Base-by-base conservation (phyloP, 495 filamentous ascomycete genomes). In the Parmelia sp. region DNA sequence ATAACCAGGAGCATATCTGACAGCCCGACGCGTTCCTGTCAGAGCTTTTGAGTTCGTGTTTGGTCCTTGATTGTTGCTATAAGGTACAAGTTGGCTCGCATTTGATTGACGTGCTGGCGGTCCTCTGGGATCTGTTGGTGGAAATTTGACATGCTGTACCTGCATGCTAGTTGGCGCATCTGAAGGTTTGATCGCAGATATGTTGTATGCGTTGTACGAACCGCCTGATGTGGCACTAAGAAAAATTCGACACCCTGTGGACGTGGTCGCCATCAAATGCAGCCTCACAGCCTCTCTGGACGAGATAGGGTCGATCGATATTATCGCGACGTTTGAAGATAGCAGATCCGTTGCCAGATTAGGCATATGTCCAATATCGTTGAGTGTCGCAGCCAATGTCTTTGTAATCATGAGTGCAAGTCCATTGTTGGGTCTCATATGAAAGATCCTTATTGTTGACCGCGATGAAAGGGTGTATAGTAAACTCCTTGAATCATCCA, bases 111-210 rank as follows among this genome's bases (percentile, higher is more conserved):
- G 53, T 63, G 42, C 31, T 47, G 66, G 45, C 21, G 65, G 19
- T 29, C 58, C 45, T 35, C 62, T 44, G 56, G 65, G 60, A 58
- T 83, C 76, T 57, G 79, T 70, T 0, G 94, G 93, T 12, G 94
- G 95, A 62, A 96, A 96, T 69, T 92, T 95, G 72, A 97, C 87
- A 69, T 93, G 92, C 67, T 95, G 90, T 27, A 97, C 86, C 72
- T 96, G 92, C 92, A 99, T 97, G 76, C 91, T 97, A 58, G 88
- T 93, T 5, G 95, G 93, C 0, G 91, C 85, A 62, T 78, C 81
- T 51, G 74, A 80, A 31, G 78, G 75, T 29, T 72, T 75, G 23
- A 86, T 80, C 33, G 83, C 77, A 17, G 82, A 77, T 9, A 80
- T 78, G 73, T 86, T 88, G 63, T 86, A 88, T 27, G 60, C 12